These are phyloP conservation scores for Paraphoma chrysanthemicola DNA, from an alignment of 2,329 filamentous ascomycete genomes.

Conservation along the genomic window DNA sequence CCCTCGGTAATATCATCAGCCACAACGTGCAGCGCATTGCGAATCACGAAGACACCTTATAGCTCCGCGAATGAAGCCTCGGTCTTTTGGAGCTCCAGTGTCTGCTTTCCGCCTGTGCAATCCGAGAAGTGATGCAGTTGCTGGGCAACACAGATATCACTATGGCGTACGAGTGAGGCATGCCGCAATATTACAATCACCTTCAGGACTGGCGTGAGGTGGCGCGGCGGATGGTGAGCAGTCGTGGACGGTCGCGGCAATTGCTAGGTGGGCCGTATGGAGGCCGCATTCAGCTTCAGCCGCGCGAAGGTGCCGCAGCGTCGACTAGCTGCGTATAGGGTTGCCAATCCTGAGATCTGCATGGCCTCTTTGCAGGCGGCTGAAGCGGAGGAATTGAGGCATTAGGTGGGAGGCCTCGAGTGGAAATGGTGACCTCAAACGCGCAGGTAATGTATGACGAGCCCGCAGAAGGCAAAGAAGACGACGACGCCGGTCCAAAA, in stretches of 20 bases:
- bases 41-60: not conserved
- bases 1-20: not conserved
- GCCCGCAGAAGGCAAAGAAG: slow-evolving; percentile 91
- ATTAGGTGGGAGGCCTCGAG: not conserved
- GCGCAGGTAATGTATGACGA: slow-evolving; percentile 83
- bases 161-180: not conserved
- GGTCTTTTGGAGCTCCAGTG: not conserved
- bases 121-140: not conserved
- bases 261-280: too few relatives aligned
- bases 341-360: not conserved
- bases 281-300: too few relatives aligned
- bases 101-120: not conserved
- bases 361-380: not conserved
- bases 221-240: too few relatives aligned
- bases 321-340: not conserved
- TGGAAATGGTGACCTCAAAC: slow-evolving; percentile 8
- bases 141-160: too few relatives aligned
- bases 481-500: slow-evolving; percentile 86
- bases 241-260: too few relatives aligned
- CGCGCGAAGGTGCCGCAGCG: not conserved
- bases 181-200: not conserved
- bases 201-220: too few relatives aligned
- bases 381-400: not conserved
- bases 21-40: not conserved
- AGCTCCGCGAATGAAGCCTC: not conserved